Percentiles rank a stretch among this genome's conserved stretches.
Evolutionary conservation across 1,284 basidiomycete genomes (phyloP).

Genomic region (Cystobasidiaceae sp.): DNA sequence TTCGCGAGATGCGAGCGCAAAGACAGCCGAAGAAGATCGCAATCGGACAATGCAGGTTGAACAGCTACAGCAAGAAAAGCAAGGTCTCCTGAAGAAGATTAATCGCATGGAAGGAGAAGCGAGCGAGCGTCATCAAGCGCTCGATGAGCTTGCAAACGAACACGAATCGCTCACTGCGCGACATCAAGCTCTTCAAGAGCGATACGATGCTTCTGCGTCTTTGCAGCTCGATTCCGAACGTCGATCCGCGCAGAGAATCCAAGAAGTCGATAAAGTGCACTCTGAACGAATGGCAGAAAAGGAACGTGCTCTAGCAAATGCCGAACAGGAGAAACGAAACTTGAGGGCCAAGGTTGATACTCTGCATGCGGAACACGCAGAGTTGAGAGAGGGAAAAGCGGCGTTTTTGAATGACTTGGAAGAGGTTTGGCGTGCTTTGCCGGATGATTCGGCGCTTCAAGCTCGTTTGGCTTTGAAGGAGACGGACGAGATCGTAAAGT

Average conservation of each 20-base stretch:
- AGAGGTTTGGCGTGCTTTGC: not conserved
- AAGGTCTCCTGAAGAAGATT: constrained; percentile 1
- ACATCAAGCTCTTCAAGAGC: not conserved
- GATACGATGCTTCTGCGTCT: constrained; percentile 15
- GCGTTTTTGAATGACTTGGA: constrained; percentile 5
- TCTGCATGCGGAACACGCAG: constrained; percentile 27
- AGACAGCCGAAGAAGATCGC: not conserved
- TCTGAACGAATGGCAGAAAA: constrained; percentile 15
- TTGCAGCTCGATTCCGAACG: constrained; percentile 1
- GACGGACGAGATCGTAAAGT: constrained; percentile 30
- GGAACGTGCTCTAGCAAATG: not conserved
- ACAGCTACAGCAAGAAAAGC: constrained; percentile 17
- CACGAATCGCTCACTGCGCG: not conserved
- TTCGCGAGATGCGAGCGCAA: not conserved
- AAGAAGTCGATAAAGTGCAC: constrained; percentile 16
- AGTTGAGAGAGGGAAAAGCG: not conserved
- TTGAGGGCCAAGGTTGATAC: constrained; percentile 1
- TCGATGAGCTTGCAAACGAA: constrained; percentile 13
- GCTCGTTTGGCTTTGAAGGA: constrained; percentile 28
- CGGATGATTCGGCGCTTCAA: constrained; percentile 11
- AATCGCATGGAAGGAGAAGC: not conserved
- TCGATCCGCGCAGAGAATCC: constrained; percentile 1
- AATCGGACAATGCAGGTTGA: not conserved
- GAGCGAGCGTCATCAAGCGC: not conserved
- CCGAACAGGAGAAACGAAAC: constrained; percentile 8